Base-by-base conservation (phyloP, 2,329 filamentous ascomycete species). In the Colletotrichum australisinense region DNA sequence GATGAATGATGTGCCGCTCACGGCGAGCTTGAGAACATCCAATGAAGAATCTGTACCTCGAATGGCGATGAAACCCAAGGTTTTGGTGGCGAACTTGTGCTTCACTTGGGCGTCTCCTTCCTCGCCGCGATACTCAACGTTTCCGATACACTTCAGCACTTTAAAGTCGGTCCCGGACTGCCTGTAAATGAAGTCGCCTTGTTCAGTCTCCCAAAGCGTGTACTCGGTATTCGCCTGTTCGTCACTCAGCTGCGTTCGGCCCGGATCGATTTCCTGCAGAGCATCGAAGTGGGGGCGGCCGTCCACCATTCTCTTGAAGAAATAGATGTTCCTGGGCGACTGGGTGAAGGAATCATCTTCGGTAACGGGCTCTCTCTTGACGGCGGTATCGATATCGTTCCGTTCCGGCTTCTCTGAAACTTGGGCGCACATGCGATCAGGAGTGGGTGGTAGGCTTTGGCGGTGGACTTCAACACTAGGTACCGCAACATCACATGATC, bases 251-350 rank as follows among this genome's bases (percentile, higher is more conserved):
- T 2, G 72, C 9, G 58, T 22, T 0, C 4, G 8, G 1, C 62
- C 72, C 1, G 7, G 2, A 1, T 35, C 68, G 1, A 74, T 4
- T 1, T 59, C 9, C 1, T 72, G 7, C 1, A 74, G 28, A 1
- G 58, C 63, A 0, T 74, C 68, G 8, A 74, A 35, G 0, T 57
- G 63, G 1, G 72, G 68, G 6, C 28, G 30, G 0, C 6, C 30
- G 7, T 53, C 28, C 0, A n/a, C 3, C 12, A 73, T 42, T 3
- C 70, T 32, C 7, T 70, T 73, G 2, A 73, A n/a, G 9, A 73
- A 73, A 3, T 22, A 70, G 11, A 35, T 35, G 32, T 12, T 35
- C 11, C 32, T 5, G 11, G 32, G 32, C 32, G 11, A 12, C 11
- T 12, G 32, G 11, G 32, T 4, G 11, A 1, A 5, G 32, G 11